phyloP scores from a whole-genome alignment of 495 filamentous ascomycete species.

The Podospora bellae-mahoneyi region DNA sequence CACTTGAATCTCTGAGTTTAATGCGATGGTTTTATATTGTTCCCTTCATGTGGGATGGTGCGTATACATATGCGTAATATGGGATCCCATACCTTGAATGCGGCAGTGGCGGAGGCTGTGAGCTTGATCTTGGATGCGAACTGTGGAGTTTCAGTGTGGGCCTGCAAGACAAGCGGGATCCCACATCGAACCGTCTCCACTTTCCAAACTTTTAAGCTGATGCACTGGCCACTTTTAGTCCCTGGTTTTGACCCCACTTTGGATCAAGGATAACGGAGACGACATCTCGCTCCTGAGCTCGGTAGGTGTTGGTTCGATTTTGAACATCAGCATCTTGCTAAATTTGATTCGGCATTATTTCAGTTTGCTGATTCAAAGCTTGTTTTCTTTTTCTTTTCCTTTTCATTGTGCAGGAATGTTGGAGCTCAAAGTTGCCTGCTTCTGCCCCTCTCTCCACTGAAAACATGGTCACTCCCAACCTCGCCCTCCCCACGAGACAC shows the following conservation, averaged over 20 bases:
- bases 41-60: not conserved
- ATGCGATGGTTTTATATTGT: no score
- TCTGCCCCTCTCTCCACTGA: not conserved
- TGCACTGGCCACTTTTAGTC: conserved; percentile 15
- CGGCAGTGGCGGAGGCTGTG: not conserved
- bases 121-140: not conserved
- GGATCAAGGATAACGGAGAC: not conserved
- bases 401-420: not conserved
- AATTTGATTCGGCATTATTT: not conserved
- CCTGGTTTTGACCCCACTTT: not conserved
- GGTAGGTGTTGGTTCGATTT: not conserved
- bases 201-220: conserved; percentile 1
- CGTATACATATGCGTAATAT: not conserved
- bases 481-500: no score
- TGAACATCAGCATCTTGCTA: not conserved
- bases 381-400: no score
- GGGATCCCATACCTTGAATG: not conserved
- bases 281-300: not conserved
- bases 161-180: not conserved
- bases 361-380: not conserved
- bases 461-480: not conserved
- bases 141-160: not conserved
- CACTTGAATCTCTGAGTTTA: no score
- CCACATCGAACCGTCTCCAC: not conserved
- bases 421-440: not conserved